Evolutionary conservation across 2,329 filamentous ascomycete species (phyloP).

Genomic region (Fusarium avenaceum): DNA sequence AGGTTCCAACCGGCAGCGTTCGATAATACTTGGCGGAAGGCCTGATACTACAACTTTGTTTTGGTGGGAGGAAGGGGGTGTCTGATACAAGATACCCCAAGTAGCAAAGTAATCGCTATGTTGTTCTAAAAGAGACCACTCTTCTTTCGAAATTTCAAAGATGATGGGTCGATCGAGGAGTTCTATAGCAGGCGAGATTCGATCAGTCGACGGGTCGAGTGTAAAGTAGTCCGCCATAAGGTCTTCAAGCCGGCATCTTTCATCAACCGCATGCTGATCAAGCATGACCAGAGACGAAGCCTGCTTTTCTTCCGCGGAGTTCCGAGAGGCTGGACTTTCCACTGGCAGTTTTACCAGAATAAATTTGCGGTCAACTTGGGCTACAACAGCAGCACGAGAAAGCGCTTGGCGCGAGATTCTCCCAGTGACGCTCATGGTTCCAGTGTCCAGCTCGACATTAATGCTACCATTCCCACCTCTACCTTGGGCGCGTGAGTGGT

Average conservation of each 20-base stretch:
- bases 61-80: conserved; percentile 44
- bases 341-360: conserved; percentile 75
- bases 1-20: conserved; percentile 81
- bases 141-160: conserved; percentile 74
- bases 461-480: conserved; percentile 25
- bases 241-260: conserved; percentile 82
- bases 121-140: conserved; percentile 69
- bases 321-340: conserved; percentile 9
- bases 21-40: conserved; percentile 79
- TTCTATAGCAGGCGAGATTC: conserved; percentile 51
- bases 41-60: conserved; percentile 63
- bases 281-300: conserved; percentile 77
- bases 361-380: conserved; percentile 92
- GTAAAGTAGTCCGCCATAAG: conserved; percentile 71
- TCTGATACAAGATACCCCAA: conserved; percentile 81
- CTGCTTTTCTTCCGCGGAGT: neutral
- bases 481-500: conserved; percentile 4
- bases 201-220: neutral
- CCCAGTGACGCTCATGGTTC: conserved; percentile 52
- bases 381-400: conserved; percentile 73
- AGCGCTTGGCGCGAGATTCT: conserved; percentile 75
- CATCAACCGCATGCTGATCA: conserved; percentile 96
- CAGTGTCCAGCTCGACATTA: conserved; percentile 50
- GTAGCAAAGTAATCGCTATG: conserved; percentile 69
- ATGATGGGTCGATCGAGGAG: conserved; percentile 66